Base-by-base conservation (phyloP, 140 eudicot genomes). In the Anethum foeniculum region DNA sequence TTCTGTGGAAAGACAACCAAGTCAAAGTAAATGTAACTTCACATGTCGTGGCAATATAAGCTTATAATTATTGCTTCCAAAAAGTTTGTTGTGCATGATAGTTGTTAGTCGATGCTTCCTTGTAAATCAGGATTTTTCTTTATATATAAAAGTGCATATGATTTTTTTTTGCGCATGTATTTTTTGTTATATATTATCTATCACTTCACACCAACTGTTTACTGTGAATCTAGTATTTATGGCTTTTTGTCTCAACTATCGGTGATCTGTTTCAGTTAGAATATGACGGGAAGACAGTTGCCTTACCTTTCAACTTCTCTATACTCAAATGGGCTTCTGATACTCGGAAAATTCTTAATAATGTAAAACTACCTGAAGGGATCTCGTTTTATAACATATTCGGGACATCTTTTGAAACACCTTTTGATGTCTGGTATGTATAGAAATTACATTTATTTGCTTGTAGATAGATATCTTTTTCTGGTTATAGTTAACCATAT, bases 381-480 rank as follows among this genome's bases (percentile, higher is more conserved):
- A 80, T 94, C 72, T 71, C 86, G 8, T 94, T 94, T 82, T 94
- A 92, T 84, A 94, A 86, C 88, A 90, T 94, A 36, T 94, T 81
- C 71, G 98, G 97, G 81, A 94, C 96, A 81, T 83, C 91, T 78
- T 75, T 77, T 3, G 98, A 94, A 73, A 92, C 97, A 25, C 98
- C 98, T 73, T 94, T 92, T 78, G 93, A 94, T 83, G 96, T 92
- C 76, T 88, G 94, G 98, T 92, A 88, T 34, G 98, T 81, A 41
- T 47, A 44, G 16, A 25, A 43, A 62, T 73, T 51, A 28, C 32
- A 71, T 62, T 25, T 14, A 23, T 30, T 15, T 12, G 16, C 38
- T 39, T 39, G 25, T 32, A 23, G 6, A 25, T 11, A 16, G n/a
- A 75, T 14, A 3, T n/a, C 7, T 30, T 27, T 19, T 6, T 76